phyloP scores from a whole-genome alignment of 2,329 filamentous ascomycete species.

The Cercospora nicotianae region DNA sequence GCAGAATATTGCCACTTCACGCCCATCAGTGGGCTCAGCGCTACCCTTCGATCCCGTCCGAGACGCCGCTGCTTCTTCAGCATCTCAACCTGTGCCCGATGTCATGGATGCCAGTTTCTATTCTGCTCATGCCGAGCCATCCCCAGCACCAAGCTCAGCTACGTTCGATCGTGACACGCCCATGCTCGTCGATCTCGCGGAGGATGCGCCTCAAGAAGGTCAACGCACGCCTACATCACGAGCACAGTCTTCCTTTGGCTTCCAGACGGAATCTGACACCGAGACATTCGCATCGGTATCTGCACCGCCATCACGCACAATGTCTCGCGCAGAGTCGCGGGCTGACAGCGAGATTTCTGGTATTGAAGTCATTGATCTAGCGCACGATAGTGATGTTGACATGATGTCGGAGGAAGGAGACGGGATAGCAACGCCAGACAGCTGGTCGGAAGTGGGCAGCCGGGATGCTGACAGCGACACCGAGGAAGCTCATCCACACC shows the following conservation, averaged over 20 bases:
- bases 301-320: slow-evolving; percentile 18
- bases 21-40: slow-evolving; percentile 10
- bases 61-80: slow-evolving; percentile 30
- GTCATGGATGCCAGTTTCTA: slow-evolving; percentile 34
- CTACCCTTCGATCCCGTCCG: slow-evolving; percentile 37
- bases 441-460: slow-evolving; percentile 42
- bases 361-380: slow-evolving; percentile 35
- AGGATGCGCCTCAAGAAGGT: slow-evolving; percentile 21
- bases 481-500: slow-evolving; percentile 22
- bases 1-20: slow-evolving; percentile 7
- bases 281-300: slow-evolving; percentile 33
- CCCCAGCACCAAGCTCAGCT: slow-evolving; percentile 22
- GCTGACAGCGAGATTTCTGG: slow-evolving; percentile 27
- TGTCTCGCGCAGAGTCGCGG: slow-evolving; percentile 25
- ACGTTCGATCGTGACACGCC: slow-evolving; percentile 21
- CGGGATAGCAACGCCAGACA: slow-evolving; percentile 40
- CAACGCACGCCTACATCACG: slow-evolving; percentile 29
- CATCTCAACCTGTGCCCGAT: slow-evolving; percentile 17
- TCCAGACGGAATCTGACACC: slow-evolving; percentile 33
- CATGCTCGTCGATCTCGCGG: slow-evolving; percentile 28
- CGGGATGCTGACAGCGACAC: slow-evolving; percentile 38
- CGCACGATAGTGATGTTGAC: slow-evolving; percentile 39
- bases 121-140: slow-evolving; percentile 32
- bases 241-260: slow-evolving; percentile 30
- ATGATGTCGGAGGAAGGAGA: slow-evolving; percentile 39